Evolutionary conservation across 768 basidiomycete genomes (phyloP), one percentile per base, ranked within the genome.

Genomic region (Pholiota microspora): DNA sequence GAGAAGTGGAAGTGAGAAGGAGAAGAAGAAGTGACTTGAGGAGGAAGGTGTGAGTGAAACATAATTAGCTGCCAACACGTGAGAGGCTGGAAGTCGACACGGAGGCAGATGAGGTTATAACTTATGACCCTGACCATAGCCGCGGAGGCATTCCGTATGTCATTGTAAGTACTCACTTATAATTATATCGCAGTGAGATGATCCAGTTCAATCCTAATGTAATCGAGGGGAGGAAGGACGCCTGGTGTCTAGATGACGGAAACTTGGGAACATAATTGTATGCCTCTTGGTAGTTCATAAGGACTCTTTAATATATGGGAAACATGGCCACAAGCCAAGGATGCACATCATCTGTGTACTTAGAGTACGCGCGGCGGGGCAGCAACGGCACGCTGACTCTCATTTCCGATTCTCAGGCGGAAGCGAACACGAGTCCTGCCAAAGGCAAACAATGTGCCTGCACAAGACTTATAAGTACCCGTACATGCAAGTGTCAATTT

Each of bases 351-450:
- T n/a, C n/a, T n/a, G n/a, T n/a, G n/a, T n/a, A n/a, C n/a, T n/a
- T n/a, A n/a, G n/a, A n/a, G n/a, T n/a, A n/a, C n/a, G n/a, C n/a
- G n/a, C n/a, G n/a, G n/a, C n/a, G n/a, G n/a, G n/a, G n/a, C n/a
- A n/a, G n/a, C n/a, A n/a, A n/a, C n/a, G n/a, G n/a, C n/a, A n/a
- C n/a, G n/a, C n/a, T n/a, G n/a, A n/a, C n/a, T n/a, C n/a, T n/a
- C n/a, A n/a, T n/a, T 42, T 42, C 40, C 40, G 40, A 42, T 42
- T 42, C 40, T 42, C 40, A 42, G 40, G 40, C 40, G 40, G 40
- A 42, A 42, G 40, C 40, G 40, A 42, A 24, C 16, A 42, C 18
- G 18, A 8, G 10, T 42, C 9, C 40, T 42, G 21, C 38, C 18
- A 40, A 9, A 40, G 38, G 12, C 23, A 42, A 23, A 42, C 23